A percentile compares a stretch with the other conserved stretches of the same genome.
phyloP scores from a whole-genome alignment of 805 yeast genomes.

The Starmerella khaoyaiensis region DNA sequence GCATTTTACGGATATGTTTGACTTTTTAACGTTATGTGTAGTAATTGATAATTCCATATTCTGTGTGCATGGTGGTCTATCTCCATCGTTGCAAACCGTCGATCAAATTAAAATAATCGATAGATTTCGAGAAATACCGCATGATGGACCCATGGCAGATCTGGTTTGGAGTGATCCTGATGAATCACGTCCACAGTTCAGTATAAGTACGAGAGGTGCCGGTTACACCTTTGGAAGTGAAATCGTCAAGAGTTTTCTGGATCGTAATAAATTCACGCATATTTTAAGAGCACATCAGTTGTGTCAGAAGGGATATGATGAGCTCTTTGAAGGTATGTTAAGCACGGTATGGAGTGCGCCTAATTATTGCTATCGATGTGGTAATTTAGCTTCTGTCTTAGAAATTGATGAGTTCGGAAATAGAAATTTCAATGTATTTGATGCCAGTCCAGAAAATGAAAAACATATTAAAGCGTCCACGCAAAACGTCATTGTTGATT shows the following conservation, averaged over 20 bases:
- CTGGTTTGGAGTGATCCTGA: constrained; percentile 98
- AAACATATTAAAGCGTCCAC: constrained; percentile 29
- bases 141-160: constrained; percentile 99
- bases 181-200: constrained; percentile 62
- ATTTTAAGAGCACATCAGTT: constrained; percentile 90
- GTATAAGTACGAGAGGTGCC: constrained; percentile 90
- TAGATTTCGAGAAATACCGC: constrained; percentile 89
- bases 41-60: constrained; percentile 81
- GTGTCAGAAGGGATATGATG: constrained; percentile 91
- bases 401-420: constrained; percentile 64
- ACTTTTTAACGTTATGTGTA: constrained; percentile 75
- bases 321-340: constrained; percentile 78
- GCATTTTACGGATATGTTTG: constrained; percentile 83
- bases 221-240: constrained; percentile 92
- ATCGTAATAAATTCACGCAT: constrained; percentile 63
- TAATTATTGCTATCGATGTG: constrained; percentile 92
- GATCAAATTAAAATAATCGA: constrained; percentile 87
- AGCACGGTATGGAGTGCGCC: constrained; percentile 99
- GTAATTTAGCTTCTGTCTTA: constrained; percentile 92
- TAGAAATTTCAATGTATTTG: constrained; percentile 77
- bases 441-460: constrained; percentile 90
- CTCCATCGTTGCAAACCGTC: constrained; percentile 87
- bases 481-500: constrained; percentile 21
- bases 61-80: constrained; percentile 93
- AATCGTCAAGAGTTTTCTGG: constrained; percentile 75